A percentile compares a stretch with the other conserved stretches of the same genome.
Conservation (phyloP, 768 basidiomycete genomes). For the Kwoniella heveanensis region DNA sequence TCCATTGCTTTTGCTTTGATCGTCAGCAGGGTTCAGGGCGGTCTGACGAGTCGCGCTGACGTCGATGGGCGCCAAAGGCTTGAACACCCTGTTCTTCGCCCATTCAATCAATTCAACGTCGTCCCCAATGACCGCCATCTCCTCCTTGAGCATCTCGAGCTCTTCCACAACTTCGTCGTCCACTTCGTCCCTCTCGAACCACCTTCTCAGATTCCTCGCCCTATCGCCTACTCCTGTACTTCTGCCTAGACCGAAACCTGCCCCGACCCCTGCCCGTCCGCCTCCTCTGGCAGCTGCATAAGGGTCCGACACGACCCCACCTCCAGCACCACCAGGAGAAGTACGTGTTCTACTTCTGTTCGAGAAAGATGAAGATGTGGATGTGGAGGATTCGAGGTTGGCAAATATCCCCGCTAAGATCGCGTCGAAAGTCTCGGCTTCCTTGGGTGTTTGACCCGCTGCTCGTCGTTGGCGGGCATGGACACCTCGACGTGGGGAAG, state of each 20-base stretch:
- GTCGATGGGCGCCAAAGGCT: constrained; percentile 9
- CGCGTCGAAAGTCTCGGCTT: constrained; percentile 29
- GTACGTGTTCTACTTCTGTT: not conserved
- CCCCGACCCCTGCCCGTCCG: no score
- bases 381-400: constrained; percentile 20
- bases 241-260: constrained; percentile 11
- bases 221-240: not conserved
- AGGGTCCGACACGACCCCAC: not conserved
- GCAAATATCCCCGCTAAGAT: constrained; percentile 33
- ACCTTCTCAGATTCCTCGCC: constrained; percentile 8
- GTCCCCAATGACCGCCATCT: constrained; percentile 32
- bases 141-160: constrained; percentile 47
- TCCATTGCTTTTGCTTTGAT: no score
- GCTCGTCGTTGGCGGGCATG: constrained; percentile 21
- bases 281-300: constrained; percentile 3
- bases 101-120: constrained; percentile 45
- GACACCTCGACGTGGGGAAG: constrained; percentile 26
- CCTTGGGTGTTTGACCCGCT: constrained; percentile 32
- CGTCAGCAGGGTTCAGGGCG: no score
- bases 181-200: constrained; percentile 17
- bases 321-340: not conserved
- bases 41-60: not conserved
- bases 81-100: constrained; percentile 39
- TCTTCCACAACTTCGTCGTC: constrained; percentile 33
- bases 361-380: not conserved